Evolutionary conservation across 2,329 filamentous ascomycete species (phyloP).

Genomic region (Penicillium sp.): DNA sequence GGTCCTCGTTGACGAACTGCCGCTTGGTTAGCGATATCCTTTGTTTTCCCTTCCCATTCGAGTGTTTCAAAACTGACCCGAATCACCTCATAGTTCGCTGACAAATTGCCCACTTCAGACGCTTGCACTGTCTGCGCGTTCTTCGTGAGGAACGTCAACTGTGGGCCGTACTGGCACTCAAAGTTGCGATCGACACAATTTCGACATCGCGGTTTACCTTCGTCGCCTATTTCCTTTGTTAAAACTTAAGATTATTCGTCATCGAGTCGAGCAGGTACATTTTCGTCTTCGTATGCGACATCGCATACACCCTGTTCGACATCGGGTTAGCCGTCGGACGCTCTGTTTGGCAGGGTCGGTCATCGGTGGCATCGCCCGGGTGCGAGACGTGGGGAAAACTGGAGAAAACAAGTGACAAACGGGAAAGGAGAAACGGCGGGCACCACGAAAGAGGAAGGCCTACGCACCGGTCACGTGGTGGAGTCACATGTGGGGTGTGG

Average conservation of each 20-base stretch:
- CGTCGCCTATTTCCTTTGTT: slow-evolving; percentile 50
- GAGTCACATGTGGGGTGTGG: background rate
- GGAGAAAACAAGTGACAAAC: slow-evolving; percentile 4
- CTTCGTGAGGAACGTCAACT: slow-evolving; percentile 54
- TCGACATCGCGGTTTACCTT: slow-evolving; percentile 54
- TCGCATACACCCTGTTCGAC: slow-evolving; percentile 53
- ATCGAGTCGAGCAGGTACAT: slow-evolving; percentile 41
- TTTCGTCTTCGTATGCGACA: slow-evolving; percentile 55
- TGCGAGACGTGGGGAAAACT: background rate
- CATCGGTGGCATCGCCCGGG: slow-evolving; percentile 12
- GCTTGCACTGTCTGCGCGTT: slow-evolving; percentile 50
- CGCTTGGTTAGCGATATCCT: slow-evolving; percentile 2
- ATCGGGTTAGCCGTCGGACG: slow-evolving; percentile 24
- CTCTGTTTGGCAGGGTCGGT: slow-evolving; percentile 15
- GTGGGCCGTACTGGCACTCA: slow-evolving; percentile 54
- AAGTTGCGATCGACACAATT: slow-evolving; percentile 54
- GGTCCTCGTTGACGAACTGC: slow-evolving; percentile 35
- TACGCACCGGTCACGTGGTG: slow-evolving; percentile 23
- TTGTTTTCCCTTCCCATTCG: too few species aligned
- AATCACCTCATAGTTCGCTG: slow-evolving; percentile 26
- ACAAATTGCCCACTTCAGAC: slow-evolving; percentile 15
- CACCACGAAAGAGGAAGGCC: slow-evolving; percentile 23
- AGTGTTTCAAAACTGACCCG: slow-evolving; percentile 23
- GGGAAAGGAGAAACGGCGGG: background rate
- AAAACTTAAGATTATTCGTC: background rate